Evolutionary conservation across 2,329 filamentous ascomycete species (phyloP), one percentile per base, ranked within the genome.

Genomic region (Ceratocystiopsis minuta): DNA sequence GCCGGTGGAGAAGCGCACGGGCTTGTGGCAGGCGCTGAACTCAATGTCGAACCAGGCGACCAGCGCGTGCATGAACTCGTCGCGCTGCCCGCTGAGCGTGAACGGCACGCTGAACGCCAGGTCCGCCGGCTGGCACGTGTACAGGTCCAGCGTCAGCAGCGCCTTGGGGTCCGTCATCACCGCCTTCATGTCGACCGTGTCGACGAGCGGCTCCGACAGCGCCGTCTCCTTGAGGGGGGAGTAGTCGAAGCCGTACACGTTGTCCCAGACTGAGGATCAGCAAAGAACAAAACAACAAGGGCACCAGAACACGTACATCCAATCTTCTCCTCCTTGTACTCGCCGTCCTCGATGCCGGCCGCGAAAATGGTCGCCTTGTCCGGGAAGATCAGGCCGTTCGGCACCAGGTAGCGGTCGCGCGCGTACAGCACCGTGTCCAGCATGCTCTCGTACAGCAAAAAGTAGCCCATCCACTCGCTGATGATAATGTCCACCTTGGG

Each of bases 401-500:
- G 79, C 49, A 67, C 69, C 46, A 98, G 77, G 63, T 94, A 98
- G 60, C 72, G 80, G 70, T 98, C 90, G 53, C 90, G 79, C 20
- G 90, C 90, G 58, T 95, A 96, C 45, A 98, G 73, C 40, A 98
- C 90, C 31, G 90, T 98, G 66, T 98, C 90, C 57, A 98, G 65
- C 90, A 98, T 98, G 74, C 75, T 83, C 75, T 98, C 90, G 65
- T 98, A 98, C 47, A 98, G 77, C 41, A 98, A 68, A 69, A 96
- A 96, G 68, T 98, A 98, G 32, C 90, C 90, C 90, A 98, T 98
- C 90, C 90, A 98, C 69, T 98, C 90, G 2, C 88, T 96, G 60
- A 98, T 93, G 65, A 98, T 98, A 59, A 98, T 98, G 58, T 98
- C 90, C 50, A 98, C 90, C 65, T 96, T 83, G 55, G 85, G 80